These are phyloP conservation scores for Apiotrichum akiyoshidainum DNA, from an alignment of 1,284 basidiomycete species.

Conservation along the genomic window DNA sequence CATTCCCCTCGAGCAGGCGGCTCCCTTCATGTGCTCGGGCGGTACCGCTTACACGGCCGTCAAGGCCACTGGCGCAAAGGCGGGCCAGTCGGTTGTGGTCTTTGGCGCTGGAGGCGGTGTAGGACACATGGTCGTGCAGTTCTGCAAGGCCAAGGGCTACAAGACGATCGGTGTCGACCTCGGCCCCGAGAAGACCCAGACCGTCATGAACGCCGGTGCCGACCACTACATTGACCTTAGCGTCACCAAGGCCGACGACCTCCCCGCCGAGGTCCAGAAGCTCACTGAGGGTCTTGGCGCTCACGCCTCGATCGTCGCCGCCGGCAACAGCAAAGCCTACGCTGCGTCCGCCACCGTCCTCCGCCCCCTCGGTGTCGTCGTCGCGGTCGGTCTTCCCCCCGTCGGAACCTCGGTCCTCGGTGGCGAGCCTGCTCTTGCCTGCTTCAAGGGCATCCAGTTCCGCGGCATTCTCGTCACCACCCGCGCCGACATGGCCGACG, in stretches of 20 bases:
- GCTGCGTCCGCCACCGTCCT: conserved; percentile 12
- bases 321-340: conserved; percentile 23
- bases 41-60: conserved; percentile 23
- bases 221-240: conserved; percentile 14
- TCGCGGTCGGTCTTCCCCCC: conserved; percentile 20
- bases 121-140: conserved; percentile 24
- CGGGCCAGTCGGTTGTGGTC: conserved; percentile 11
- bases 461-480: conserved; percentile 42
- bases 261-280: conserved; percentile 14
- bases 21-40: conserved; percentile 18
- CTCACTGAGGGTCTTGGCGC: conserved; percentile 16
- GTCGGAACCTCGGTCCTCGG: conserved; percentile 38
- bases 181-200: conserved; percentile 16
- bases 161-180: conserved; percentile 21
- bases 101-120: conserved; percentile 22
- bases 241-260: conserved; percentile 9
- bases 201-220: conserved; percentile 10
- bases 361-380: conserved; percentile 12
- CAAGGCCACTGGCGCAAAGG: conserved; percentile 18
- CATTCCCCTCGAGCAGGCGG: conserved; percentile 18
- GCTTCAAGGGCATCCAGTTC: conserved; percentile 49
- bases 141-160: conserved; percentile 18
- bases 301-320: conserved; percentile 19
- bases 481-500: conserved; percentile 20
- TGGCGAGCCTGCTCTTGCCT: conserved; percentile 36